These are phyloP conservation scores for Syzygium malaccense DNA, from an alignment of 441 rosid species.

Conservation along the genomic window DNA sequence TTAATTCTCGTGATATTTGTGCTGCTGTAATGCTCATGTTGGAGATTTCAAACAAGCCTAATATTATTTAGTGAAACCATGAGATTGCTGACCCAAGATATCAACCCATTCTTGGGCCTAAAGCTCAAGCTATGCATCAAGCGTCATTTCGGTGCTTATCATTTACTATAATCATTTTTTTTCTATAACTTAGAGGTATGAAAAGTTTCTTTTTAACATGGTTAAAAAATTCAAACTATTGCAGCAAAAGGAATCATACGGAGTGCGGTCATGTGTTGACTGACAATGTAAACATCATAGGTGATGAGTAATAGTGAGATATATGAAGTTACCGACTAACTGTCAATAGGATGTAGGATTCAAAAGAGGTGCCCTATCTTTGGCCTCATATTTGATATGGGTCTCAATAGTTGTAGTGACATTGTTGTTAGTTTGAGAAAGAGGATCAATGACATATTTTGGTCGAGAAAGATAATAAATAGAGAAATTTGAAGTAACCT, in stretches of 20 bases:
- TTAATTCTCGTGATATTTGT: neutral
- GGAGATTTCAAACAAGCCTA: neutral
- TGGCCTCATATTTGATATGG: neutral
- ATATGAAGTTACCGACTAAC: neutral
- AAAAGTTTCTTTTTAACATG: neutral
- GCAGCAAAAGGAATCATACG: neutral
- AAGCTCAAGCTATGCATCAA: neutral
- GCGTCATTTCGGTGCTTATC: neutral
- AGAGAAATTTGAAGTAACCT: neutral
- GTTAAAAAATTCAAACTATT: neutral
- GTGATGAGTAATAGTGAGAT: neutral
- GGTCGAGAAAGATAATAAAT: neutral
- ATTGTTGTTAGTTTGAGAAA: neutral
- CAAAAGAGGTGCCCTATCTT: neutral
- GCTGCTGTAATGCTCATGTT: neutral
- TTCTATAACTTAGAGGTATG: neutral
- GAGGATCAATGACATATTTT: neutral
- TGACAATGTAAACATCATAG: neutral
- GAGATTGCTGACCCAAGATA: neutral
- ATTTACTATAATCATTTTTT: neutral
- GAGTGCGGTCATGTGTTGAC: neutral
- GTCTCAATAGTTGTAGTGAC: neutral
- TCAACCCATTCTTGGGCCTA: neutral
- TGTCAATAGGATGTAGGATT: neutral
- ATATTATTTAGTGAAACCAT: neutral